Percentiles rank a stretch among this genome's conserved stretches.
Conservation (phyloP, 805 yeast species). For the Ogataea nitratoaversa region DNA sequence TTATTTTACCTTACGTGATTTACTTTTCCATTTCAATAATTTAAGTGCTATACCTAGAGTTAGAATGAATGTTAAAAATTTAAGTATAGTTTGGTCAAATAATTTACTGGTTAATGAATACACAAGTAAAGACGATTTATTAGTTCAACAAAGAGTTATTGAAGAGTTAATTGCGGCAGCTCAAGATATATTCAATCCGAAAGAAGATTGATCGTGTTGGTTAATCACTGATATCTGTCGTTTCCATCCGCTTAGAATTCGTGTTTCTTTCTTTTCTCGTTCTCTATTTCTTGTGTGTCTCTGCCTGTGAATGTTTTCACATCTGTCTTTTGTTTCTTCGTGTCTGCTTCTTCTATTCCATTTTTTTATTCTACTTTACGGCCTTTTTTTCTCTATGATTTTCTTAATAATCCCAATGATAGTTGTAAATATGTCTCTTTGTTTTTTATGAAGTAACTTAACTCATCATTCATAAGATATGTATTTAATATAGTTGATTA, state of each 20-base stretch:
- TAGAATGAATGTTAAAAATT: slow-evolving; percentile 75
- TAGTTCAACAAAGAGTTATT: slow-evolving; percentile 53
- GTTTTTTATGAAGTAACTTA: too few relatives aligned
- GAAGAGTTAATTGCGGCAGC: slow-evolving; percentile 84
- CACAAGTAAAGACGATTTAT: slow-evolving; percentile 47
- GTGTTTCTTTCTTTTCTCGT: background rate
- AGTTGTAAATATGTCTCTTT: too few relatives aligned
- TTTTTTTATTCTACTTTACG: too few relatives aligned
- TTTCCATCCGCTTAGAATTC: too few relatives aligned
- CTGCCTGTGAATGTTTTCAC: background rate
- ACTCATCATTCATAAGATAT: too few relatives aligned
- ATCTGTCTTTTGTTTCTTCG: too few relatives aligned
- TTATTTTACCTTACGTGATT: slow-evolving; percentile 82
- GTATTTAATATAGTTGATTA: too few relatives aligned
- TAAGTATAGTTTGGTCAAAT: slow-evolving; percentile 96
- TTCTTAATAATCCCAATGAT: too few relatives aligned
- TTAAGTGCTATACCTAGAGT: slow-evolving; percentile 46
- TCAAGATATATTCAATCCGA: slow-evolving; percentile 59
- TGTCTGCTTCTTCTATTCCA: background rate
- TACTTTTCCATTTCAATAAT: slow-evolving; percentile 69
- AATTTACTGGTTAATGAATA: slow-evolving; percentile 67
- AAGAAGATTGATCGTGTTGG: slow-evolving; percentile 9
- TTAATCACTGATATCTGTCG: background rate
- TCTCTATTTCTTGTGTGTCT: background rate
- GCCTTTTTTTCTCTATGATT: too few relatives aligned